Percentiles rank a stretch among this genome's conserved stretches.
phyloP scores from a whole-genome alignment of 2,329 filamentous ascomycete genomes.

The Fusarium udum region DNA sequence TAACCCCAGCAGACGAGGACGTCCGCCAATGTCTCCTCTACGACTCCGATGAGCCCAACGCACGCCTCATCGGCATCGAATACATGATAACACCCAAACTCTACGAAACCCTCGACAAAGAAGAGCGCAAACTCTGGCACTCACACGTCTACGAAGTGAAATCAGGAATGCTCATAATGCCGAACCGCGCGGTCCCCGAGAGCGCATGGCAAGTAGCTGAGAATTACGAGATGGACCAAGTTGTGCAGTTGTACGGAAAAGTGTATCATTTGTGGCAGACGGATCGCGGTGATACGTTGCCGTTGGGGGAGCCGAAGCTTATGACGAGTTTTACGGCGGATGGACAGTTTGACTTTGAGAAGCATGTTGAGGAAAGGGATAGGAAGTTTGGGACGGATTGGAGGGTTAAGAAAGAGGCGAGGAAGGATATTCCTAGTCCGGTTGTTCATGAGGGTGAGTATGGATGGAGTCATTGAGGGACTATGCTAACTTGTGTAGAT shows the following conservation, averaged over 20 bases:
- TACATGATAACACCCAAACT: slow-evolving; percentile 83
- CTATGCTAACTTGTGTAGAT: slow-evolving; percentile 28
- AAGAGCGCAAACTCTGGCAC: slow-evolving; percentile 83
- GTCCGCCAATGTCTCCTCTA: slow-evolving; percentile 88
- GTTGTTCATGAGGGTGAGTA: slow-evolving; percentile 53
- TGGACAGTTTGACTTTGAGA: slow-evolving; percentile 60
- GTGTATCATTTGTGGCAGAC: slow-evolving; percentile 89
- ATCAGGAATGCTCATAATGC: slow-evolving; percentile 83
- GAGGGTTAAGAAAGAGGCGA: slow-evolving; percentile 54
- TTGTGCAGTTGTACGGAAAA: slow-evolving; percentile 82
- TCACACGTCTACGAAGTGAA: slow-evolving; percentile 79
- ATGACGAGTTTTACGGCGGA: slow-evolving; percentile 63
- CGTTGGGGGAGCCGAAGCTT: slow-evolving; percentile 61
- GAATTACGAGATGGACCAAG: slow-evolving; percentile 80
- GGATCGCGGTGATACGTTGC: slow-evolving; percentile 72
- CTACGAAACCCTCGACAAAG: slow-evolving; percentile 70
- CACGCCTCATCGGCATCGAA: slow-evolving; percentile 83
- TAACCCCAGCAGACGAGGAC: slow-evolving; percentile 58
- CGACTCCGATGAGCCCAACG: slow-evolving; percentile 72
- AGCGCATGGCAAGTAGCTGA: slow-evolving; percentile 79
- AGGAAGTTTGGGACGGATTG: slow-evolving; percentile 57
- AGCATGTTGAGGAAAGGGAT: slow-evolving; percentile 56
- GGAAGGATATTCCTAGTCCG: slow-evolving; percentile 54
- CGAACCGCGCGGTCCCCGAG: slow-evolving; percentile 66
- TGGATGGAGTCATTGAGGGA: accelerated